Evolutionary conservation across 768 basidiomycete species (phyloP).

Genomic region (Rhodosporidiobolus odoratus): DNA sequence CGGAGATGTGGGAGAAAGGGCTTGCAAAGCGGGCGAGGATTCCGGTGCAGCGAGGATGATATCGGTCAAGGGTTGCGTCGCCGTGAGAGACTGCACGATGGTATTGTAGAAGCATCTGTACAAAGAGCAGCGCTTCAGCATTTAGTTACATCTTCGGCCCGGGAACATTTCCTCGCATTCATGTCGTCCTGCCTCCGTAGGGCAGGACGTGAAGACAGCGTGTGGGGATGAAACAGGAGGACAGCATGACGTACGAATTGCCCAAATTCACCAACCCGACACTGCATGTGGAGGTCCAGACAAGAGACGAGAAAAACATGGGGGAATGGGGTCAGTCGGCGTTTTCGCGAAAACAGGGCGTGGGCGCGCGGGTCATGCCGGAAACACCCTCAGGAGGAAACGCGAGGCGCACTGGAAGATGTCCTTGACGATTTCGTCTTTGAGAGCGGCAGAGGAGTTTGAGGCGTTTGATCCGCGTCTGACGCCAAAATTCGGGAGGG

Average conservation of each 20-base stretch:
- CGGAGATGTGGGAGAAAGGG: constrained; percentile 57
- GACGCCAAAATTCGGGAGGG: constrained; percentile 17
- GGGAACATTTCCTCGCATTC: neutral
- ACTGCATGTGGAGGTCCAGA: neutral
- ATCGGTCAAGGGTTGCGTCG: constrained; percentile 41
- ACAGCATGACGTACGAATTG: constrained; percentile 42
- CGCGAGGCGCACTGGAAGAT: constrained; percentile 20
- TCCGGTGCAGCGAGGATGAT: constrained; percentile 28
- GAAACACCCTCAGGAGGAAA: neutral
- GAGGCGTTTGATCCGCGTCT: constrained; percentile 9
- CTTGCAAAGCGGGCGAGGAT: constrained; percentile 62
- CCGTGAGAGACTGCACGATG: constrained; percentile 69
- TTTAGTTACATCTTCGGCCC: no score
- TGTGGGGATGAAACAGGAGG: no score
- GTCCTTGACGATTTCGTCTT: constrained; percentile 29
- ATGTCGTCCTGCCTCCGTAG: neutral
- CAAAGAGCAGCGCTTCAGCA: neutral
- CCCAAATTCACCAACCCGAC: constrained; percentile 45
- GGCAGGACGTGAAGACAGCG: neutral
- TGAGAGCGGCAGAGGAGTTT: neutral
- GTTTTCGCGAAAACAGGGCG: neutral
- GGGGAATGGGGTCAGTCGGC: neutral
- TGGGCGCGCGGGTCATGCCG: neutral
- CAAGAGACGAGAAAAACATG: neutral
- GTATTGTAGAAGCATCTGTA: constrained; percentile 92